These are phyloP conservation scores for Mycena haematopus DNA, from an alignment of 768 basidiomycete species.

Conservation along the genomic window DNA sequence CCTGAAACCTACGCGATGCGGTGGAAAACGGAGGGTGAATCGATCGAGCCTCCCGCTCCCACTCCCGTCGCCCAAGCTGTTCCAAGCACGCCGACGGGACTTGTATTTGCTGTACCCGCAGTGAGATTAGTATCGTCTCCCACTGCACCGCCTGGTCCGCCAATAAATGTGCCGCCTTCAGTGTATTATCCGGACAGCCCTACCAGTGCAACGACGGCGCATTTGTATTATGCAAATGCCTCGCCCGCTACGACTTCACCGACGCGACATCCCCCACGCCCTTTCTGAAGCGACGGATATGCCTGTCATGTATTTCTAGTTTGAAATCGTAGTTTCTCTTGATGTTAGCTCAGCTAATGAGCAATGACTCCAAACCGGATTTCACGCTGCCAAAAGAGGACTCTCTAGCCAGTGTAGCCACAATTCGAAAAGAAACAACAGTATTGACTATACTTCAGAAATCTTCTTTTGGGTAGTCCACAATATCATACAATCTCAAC, in stretches of 20 bases:
- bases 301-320: conserved; percentile 8
- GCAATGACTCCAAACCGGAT: too few relatives aligned
- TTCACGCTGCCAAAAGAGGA: too few relatives aligned
- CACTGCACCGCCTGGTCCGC: conserved; percentile 2
- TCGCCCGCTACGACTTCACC: conserved; percentile 10
- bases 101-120: background rate
- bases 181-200: conserved; percentile 14
- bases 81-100: background rate
- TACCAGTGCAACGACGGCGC: conserved; percentile 6
- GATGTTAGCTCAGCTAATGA: background rate
- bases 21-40: conserved; percentile 26
- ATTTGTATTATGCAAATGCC: conserved; percentile 13
- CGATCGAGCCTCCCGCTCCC: conserved; percentile 4
- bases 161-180: conserved; percentile 15
- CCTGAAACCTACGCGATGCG: conserved; percentile 31
- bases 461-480: conserved; percentile 76
- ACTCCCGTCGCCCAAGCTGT: conserved; percentile 24
- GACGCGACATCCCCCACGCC: conserved; percentile 3
- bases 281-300: background rate
- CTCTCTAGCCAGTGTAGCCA: too few relatives aligned
- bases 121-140: conserved; percentile 5
- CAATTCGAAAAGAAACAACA: too few relatives aligned
- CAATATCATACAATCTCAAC: conserved; percentile 78
- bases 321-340: conserved; percentile 8
- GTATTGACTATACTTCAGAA: conserved; percentile 22